phyloP scores from a whole-genome alignment of 2,329 filamentous ascomycete genomes.

The Calonectria hongkongensis region DNA sequence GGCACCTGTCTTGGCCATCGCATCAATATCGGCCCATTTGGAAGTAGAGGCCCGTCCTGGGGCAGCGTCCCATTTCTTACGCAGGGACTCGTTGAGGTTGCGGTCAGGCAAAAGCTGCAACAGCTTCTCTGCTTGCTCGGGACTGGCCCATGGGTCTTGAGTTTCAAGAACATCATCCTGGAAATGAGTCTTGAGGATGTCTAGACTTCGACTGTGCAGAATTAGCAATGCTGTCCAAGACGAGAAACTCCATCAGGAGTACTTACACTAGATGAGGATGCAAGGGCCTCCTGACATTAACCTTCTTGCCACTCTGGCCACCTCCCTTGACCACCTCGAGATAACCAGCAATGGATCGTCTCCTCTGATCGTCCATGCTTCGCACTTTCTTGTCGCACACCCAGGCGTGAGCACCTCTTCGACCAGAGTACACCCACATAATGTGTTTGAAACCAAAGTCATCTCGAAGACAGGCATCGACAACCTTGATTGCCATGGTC shows the following conservation, averaged over 20 bases:
- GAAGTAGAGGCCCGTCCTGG: constrained; percentile 84
- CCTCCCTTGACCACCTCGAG: constrained; percentile 93
- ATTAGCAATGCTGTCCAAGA: constrained; percentile 43
- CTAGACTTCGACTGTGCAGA: constrained; percentile 81
- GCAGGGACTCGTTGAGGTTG: constrained; percentile 83
- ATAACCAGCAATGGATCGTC: constrained; percentile 90
- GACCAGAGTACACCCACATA: constrained; percentile 98
- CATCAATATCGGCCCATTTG: constrained; percentile 97
- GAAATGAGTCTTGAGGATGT: constrained; percentile 90
- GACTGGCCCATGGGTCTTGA: constrained; percentile 88
- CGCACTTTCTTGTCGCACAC: constrained; percentile 94
- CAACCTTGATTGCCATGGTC: constrained; percentile 96
- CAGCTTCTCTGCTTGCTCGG: constrained; percentile 84
- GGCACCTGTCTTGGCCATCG: constrained; percentile 84
- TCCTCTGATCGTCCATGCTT: constrained; percentile 88
- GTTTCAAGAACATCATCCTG: constrained; percentile 85
- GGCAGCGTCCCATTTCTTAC: constrained; percentile 92
- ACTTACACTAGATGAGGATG: constrained; percentile 89
- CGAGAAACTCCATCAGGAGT: background rate
- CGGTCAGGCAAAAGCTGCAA: constrained; percentile 90
- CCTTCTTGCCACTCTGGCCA: constrained; percentile 88
- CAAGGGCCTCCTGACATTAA: constrained; percentile 88
- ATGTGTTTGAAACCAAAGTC: constrained; percentile 99
- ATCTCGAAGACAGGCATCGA: constrained; percentile 89
- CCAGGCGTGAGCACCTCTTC: constrained; percentile 98